Base-by-base conservation (phyloP, 352 stramenopile species). In the Globisporangium rhizosaccharum region DNA sequence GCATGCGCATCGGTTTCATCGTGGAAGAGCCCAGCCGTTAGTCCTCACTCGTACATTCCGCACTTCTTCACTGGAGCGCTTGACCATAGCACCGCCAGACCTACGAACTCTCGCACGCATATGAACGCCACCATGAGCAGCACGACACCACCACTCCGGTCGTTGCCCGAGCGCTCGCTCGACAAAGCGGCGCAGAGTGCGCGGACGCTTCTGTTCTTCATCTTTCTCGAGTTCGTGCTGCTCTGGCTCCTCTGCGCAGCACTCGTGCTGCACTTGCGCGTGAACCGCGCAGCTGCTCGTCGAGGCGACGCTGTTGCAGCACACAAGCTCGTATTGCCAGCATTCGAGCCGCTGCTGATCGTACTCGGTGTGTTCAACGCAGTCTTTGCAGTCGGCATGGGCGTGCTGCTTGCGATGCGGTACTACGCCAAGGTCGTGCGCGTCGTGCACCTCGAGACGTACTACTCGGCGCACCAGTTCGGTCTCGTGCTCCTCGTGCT, bases 321-420 rank as follows among this genome's bases (percentile, higher is more conserved):
- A 3, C 65, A 58, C 46, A 75, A 80, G 49, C 62, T 76, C 9
- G 66, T 86, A 17, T 25, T 84, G 5, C 76, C 76, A 0, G 63
- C 74, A 0, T 84, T 70, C 48, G 71, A 82, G 42, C 75, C 73
- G 1, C 50, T 85, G 9, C 58, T 82, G n/a, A 53, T 56, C n/a
- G 50, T 81, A 9, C 50, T 79, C 37, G 51, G 36, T 17, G 28
- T 68, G 39, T 23, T 73, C 14, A 76, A 78, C 49, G 62, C 63
- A 10, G 26, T 44, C 23, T 73, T 74, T 36, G 61, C 67, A 11
- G n/a, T 72, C 7, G 73, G 66, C 47, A 36, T 79, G 15, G 7
- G 44, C 12, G 41, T 66, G 30, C 59, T 63, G 4, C 33, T 82
- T 14, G 49, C 41, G 26, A 68, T 53, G 3, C 49, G 33, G 28